These are phyloP conservation scores for Xylaria curta DNA, from an alignment of 495 filamentous ascomycete species.

Conservation along the genomic window DNA sequence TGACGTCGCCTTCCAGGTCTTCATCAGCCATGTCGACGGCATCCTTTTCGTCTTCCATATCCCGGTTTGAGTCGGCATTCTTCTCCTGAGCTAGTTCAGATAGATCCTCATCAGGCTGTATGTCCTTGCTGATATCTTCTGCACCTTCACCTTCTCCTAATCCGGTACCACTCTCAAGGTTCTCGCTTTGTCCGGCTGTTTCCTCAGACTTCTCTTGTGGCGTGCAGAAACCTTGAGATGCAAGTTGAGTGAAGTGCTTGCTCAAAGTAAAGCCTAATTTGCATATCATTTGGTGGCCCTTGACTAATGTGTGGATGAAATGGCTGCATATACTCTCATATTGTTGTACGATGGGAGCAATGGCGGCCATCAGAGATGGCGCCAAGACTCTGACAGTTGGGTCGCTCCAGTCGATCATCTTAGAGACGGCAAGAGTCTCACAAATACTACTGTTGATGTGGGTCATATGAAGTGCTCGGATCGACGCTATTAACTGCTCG, in stretches of 20 bases:
- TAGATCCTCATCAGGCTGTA: slow-evolving; percentile 90
- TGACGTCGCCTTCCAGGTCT: slow-evolving; percentile 81
- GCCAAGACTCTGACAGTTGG: slow-evolving; percentile 51
- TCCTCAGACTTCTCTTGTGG: slow-evolving; percentile 77
- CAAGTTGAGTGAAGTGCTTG: slow-evolving; percentile 75
- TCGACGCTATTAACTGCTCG: slow-evolving; percentile 57
- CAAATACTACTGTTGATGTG: slow-evolving; percentile 54
- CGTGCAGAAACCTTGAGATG: slow-evolving; percentile 86
- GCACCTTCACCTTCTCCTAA: slow-evolving; percentile 95
- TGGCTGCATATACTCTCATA: slow-evolving; percentile 67
- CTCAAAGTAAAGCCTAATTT: slow-evolving; percentile 76
- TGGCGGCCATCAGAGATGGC: slow-evolving; percentile 66
- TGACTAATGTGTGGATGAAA: slow-evolving; percentile 57
- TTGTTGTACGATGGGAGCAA: slow-evolving; percentile 76
- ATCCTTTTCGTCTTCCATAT: slow-evolving; percentile 81
- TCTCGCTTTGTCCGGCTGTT: slow-evolving; percentile 68
- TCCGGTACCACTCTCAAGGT: slow-evolving; percentile 90
- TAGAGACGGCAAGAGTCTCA: slow-evolving; percentile 58
- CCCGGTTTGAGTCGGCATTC: slow-evolving; percentile 69
- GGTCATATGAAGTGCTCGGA: slow-evolving; percentile 64
- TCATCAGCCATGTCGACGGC: slow-evolving; percentile 95
- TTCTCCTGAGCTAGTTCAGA: slow-evolving; percentile 87
- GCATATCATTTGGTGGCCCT: slow-evolving; percentile 70
- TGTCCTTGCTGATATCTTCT: slow-evolving; percentile 97
- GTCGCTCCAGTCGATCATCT: slow-evolving; percentile 55